Evolutionary conservation across 2,329 filamentous ascomycete genomes (phyloP).

Genomic region (Xylaria sp.): DNA sequence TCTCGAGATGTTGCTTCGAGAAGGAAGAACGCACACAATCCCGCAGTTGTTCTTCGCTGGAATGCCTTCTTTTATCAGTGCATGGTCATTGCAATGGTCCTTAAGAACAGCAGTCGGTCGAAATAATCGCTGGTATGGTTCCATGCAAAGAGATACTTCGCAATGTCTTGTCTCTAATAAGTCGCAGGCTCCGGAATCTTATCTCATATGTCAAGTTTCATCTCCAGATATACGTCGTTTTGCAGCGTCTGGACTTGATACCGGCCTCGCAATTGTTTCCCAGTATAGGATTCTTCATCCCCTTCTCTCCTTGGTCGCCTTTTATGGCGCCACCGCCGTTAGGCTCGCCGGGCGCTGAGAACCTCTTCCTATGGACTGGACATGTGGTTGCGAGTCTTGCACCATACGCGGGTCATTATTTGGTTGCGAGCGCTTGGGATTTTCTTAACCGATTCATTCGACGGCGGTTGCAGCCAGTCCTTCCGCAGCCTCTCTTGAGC

Average conservation of each 20-base stretch:
- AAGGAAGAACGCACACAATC: conserved; percentile 33
- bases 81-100: conserved; percentile 31
- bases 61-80: conserved; percentile 37
- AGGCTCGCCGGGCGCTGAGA: conserved; percentile 34
- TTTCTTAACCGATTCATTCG: conserved; percentile 36
- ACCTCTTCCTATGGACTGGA: conserved; percentile 41
- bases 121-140: conserved; percentile 27
- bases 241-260: conserved; percentile 48
- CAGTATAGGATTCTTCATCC: conserved; percentile 46
- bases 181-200: conserved; percentile 24
- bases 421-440: conserved; percentile 38
- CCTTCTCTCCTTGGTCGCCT: conserved; percentile 48
- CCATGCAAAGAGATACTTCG: neutral
- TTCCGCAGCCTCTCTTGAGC: conserved; percentile 33
- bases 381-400: conserved; percentile 38
- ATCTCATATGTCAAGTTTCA: conserved; percentile 42
- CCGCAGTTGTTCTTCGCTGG: conserved; percentile 35
- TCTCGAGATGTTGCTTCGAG: conserved; percentile 37
- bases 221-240: conserved; percentile 46
- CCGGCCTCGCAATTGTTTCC: conserved; percentile 41
- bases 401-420: conserved; percentile 45
- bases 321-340: conserved; percentile 43
- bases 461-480: conserved; percentile 34
- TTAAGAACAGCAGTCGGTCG: conserved; percentile 21
- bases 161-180: conserved; percentile 12